Base-by-base conservation (phyloP, 257 asterid species). In the Agastache rugosa region DNA sequence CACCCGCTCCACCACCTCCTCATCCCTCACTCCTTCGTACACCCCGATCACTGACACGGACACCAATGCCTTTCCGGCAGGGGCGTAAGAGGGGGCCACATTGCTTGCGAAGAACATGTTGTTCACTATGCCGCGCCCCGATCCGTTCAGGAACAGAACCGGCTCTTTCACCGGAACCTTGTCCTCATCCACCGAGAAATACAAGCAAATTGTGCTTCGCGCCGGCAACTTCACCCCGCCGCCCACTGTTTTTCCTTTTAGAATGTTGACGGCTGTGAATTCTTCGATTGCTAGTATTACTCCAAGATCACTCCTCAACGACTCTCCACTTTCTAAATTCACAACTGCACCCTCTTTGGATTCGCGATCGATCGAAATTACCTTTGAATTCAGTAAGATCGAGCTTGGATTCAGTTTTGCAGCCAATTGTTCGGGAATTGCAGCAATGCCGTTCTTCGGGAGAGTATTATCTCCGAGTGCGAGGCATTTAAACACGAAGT, bases 41-140 rank as follows among this genome's bases (percentile, higher is more conserved):
- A 77, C 0, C 74, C 99, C 99, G 7, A 92, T 80, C 19, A 94
- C 84, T 0, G 97, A 83, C 0, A 92, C 93, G 0, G 99, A 94
- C 20, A 87, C 92, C 87, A 94, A 63, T 1, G 87, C 96, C 78
- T 92, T 92, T n/a, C 95, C 97, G 0, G 74, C 78, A 0, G 97
- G 97, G 51, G 85, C 99, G 59, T 90, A 92, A 0, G 95, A 86
- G 7, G 87, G 88, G 37, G 89, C 96, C 74, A 94, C 98, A 73
- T 90, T 94, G 29, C 92, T 89, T 0, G 96, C 91, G 22, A 90
- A 92, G 53, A 90, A 94, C 99, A 94, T 92, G 87, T 92, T 94
- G 75, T 94, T 92, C 78, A 94, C 90, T 6, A 92, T 90, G 63
- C 99, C 99, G 31, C 58, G 68, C 25, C 89, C 87, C 64, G 96